These are phyloP conservation scores for Didymosphaeria variabile DNA, from an alignment of 2,329 filamentous ascomycete species.

Conservation along the genomic window DNA sequence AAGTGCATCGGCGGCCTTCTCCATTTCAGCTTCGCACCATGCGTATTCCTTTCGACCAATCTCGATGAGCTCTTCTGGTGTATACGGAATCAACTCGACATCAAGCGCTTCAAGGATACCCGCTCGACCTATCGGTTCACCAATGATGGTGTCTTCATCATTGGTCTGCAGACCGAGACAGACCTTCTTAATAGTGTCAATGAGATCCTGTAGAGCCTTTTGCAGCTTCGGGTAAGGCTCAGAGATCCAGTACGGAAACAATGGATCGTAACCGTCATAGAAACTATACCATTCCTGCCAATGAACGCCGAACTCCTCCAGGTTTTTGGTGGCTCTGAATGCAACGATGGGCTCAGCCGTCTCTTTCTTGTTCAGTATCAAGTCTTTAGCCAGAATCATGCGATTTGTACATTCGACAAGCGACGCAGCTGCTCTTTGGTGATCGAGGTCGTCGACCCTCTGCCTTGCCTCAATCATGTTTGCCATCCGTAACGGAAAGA, in stretches of 20 bases:
- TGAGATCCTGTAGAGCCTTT: slow-evolving; percentile 47
- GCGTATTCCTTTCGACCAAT: slow-evolving; percentile 62
- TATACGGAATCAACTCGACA: slow-evolving; percentile 67
- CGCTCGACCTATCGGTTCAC: slow-evolving; percentile 64
- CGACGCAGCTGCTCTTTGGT: slow-evolving; percentile 54
- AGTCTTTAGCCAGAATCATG: slow-evolving; percentile 44
- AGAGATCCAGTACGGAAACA: slow-evolving; percentile 66
- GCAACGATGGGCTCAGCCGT: slow-evolving; percentile 54
- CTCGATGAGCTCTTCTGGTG: slow-evolving; percentile 63
- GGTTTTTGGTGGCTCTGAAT: slow-evolving; percentile 57
- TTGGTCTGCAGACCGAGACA: slow-evolving; percentile 57
- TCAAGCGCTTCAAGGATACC: slow-evolving; percentile 63
- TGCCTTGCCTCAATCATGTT: slow-evolving; percentile 60
- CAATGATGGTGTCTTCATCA: slow-evolving; percentile 62
- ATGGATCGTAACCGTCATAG: slow-evolving; percentile 64
- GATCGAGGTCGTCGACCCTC: slow-evolving; percentile 54
- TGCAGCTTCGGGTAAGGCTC: slow-evolving; percentile 56
- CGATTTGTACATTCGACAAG: slow-evolving; percentile 50
- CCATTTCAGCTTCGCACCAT: slow-evolving; percentile 67
- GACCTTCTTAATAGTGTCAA: slow-evolving; percentile 51
- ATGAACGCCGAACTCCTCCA: slow-evolving; percentile 52
- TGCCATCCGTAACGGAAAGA: slow-evolving; percentile 49
- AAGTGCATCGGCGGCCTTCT: slow-evolving; percentile 59
- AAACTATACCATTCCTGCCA: slow-evolving; percentile 61
- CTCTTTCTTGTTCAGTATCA: slow-evolving; percentile 48